These are phyloP conservation scores for Vachellia collinsii DNA, from an alignment of 306 rosid species.

Conservation along the genomic window DNA sequence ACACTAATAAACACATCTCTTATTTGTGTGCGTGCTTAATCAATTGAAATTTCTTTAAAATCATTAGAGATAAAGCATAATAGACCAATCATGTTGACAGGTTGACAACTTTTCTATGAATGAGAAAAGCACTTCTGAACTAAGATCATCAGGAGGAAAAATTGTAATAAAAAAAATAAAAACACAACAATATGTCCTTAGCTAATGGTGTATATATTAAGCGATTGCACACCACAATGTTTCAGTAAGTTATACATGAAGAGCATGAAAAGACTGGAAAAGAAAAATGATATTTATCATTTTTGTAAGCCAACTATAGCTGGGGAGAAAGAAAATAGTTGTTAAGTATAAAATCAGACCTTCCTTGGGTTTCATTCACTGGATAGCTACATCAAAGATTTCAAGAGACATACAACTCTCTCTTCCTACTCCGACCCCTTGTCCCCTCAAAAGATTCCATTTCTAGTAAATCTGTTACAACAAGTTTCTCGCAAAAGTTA, in stretches of 20 bases:
- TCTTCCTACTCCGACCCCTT: neutral
- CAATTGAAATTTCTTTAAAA: no score
- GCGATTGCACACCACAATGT: neutral
- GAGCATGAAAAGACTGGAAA: neutral
- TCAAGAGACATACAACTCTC: neutral
- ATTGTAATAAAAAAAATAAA: neutral
- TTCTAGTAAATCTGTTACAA: neutral
- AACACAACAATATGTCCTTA: neutral
- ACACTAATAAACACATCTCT: neutral
- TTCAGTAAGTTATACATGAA: neutral
- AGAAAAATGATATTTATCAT: neutral
- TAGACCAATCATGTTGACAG: neutral
- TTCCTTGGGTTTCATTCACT: neutral
- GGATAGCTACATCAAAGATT: neutral
- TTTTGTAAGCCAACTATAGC: neutral
- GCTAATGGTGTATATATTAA: neutral
- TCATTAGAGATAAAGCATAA: neutral
- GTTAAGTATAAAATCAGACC: neutral
- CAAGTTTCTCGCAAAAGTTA: neutral
- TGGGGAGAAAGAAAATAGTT: neutral
- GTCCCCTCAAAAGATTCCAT: neutral
- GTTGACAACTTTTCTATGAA: neutral
- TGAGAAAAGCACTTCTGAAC: neutral
- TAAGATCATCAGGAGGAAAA: neutral
- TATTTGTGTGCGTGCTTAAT: neutral